Evolutionary conservation across 441 rosid genomes (phyloP).

Genomic region (Mallotus repandus): DNA sequence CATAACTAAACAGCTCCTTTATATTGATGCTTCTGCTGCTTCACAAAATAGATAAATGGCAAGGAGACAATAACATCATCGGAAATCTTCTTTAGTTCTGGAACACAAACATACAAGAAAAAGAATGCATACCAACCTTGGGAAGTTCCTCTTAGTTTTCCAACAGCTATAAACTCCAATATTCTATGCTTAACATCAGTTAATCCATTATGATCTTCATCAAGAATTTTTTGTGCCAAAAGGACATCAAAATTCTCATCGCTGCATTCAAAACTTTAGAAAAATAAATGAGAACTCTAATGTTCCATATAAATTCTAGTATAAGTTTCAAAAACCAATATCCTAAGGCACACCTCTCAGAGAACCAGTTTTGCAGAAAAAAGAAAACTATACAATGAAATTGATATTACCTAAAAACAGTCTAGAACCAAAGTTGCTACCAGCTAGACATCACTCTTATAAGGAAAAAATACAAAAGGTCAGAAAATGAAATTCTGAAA

Average conservation of each 20-base stretch:
- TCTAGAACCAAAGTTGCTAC: not conserved
- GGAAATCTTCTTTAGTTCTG: not conserved
- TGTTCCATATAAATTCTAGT: not conserved
- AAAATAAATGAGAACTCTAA: not conserved
- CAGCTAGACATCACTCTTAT: not conserved
- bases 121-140: conserved; percentile 59
- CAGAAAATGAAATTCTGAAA: not conserved
- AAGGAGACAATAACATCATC: not conserved
- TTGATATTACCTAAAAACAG: not conserved
- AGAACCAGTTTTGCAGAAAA: not conserved
- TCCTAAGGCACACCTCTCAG: not conserved
- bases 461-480: not conserved
- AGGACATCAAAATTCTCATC: conserved; percentile 88
- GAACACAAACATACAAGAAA: conserved; percentile 5
- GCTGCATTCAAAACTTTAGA: conserved; percentile 41
- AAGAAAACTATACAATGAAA: no score
- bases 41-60: not conserved
- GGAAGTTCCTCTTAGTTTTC: conserved; percentile 95
- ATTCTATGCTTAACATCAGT: conserved; percentile 93
- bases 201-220: conserved; percentile 93
- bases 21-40: not conserved
- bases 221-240: conserved; percentile 77
- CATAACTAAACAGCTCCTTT: no score
- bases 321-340: not conserved
- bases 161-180: conserved; percentile 97